Base-by-base conservation (phyloP, 2,329 filamentous ascomycete species). In the Fusarium falciforme region DNA sequence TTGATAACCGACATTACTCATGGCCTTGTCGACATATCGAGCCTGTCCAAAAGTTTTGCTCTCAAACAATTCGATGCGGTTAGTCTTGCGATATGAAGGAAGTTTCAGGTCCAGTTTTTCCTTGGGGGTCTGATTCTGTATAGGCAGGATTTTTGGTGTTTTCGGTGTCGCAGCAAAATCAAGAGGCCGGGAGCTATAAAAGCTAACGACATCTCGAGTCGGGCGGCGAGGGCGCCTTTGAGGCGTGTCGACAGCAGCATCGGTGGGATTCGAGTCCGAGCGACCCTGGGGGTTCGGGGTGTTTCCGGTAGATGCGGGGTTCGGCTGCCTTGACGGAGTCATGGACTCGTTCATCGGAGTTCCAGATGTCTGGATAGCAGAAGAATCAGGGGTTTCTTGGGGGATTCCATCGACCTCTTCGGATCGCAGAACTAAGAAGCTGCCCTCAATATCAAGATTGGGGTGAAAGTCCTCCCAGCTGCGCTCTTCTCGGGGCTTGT, bases 401-500 rank as follows among this genome's bases (percentile, higher is more conserved):
- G 87, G 84, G 47, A 91, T 86, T 22, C 94, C 94, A 80, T 98
- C 96, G 8, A 98, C 92, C 74, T 97, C 94, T 72, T 96, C 92
- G 2, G 95, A 92, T 58, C 89, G 91, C 80, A 95, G 95, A 4
- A 98, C 87, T 75, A 93, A 90, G 73, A 98, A 93, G 5, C 89
- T 90, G 14, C 89, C 89, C 66, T 98, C 94, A 58, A 98, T 95
- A 84, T 98, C 95, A 61, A 99, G 89, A 78, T 98, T 94, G 0
- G 94, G 95, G 82, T 99, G 96, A 74, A 98, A 98, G 81, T 99
- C 96, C 79, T 98, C 95, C 95, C 96, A 99, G 61, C 94, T 94
- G 72, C 96, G 92, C 85, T 99, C 96, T 84, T 99, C 96, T 79
- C 96, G 90, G 35, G 96, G 96, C 82, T 99, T 99, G 84, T 98